These are phyloP conservation scores for Aspergillus melleus DNA, from an alignment of 2,329 filamentous ascomycete genomes.

Conservation along the genomic window DNA sequence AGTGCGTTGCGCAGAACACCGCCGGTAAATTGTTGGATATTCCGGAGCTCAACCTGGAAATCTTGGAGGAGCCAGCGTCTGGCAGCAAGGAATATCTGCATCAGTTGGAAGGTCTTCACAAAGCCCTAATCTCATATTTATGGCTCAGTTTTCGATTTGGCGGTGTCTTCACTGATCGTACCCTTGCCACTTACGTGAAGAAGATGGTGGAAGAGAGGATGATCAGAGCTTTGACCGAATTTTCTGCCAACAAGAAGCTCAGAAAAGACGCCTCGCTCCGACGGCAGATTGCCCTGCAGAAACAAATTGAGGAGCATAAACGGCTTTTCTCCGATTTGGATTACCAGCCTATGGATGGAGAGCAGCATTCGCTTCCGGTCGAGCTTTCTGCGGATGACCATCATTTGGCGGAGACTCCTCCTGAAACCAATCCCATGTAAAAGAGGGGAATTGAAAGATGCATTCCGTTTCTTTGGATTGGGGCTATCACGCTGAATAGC, in stretches of 20 bases:
- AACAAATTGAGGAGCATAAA: constrained; percentile 33
- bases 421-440: background rate
- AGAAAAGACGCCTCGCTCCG: constrained; percentile 39
- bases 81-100: constrained; percentile 60
- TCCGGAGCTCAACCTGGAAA: constrained; percentile 66
- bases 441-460: background rate
- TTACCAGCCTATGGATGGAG: constrained; percentile 12
- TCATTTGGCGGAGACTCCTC: constrained; percentile 2
- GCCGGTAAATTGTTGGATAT: constrained; percentile 72
- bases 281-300: constrained; percentile 39
- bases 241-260: constrained; percentile 51
- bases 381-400: constrained; percentile 21
- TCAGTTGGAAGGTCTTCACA: constrained; percentile 75
- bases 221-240: constrained; percentile 59
- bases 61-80: constrained; percentile 61
- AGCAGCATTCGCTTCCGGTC: constrained; percentile 10
- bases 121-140: constrained; percentile 78
- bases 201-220: constrained; percentile 74
- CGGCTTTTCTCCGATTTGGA: constrained; percentile 25
- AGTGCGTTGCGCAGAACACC: constrained; percentile 66
- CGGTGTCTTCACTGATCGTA: constrained; percentile 74
- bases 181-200: constrained; percentile 78
- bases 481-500: background rate
- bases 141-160: constrained; percentile 91
- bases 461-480: no score